Base-by-base conservation (phyloP, 768 basidiomycete genomes). In the Rhizopogon rudus region DNA sequence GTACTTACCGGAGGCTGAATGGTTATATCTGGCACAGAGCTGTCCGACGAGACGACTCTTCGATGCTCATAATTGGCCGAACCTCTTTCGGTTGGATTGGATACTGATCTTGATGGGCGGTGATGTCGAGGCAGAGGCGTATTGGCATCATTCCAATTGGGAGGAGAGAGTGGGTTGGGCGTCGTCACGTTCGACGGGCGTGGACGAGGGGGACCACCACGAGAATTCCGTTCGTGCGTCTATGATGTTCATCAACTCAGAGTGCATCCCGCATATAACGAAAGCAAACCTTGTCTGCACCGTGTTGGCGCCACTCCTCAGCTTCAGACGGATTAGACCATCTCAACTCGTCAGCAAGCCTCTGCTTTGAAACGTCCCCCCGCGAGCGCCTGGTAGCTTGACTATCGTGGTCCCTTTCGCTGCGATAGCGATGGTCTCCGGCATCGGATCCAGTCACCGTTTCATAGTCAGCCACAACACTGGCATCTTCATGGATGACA, bases 341-440 rank as follows among this genome's bases (percentile, higher is more conserved):
- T 39, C 71, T 62, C 29, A 74, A 45, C n/a, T 66, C 67, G 17
- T 73, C 73, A 17, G 71, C 71, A 8, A 73, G 52, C 16, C 58
- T 53, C 13, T 73, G 71, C 6, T 65, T 73, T 28, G 61, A 33
- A 43, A 44, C 58, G 6, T 65, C 62, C 13, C 51, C 60, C 9
- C 53, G 59, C 3, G 45, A 46, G 20, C 40, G 43, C 22, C 56
- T 28, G 0, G 59, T 58, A 20, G 65, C 69, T 16, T 51, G 57
- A 4, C 62, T 62, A 17, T 25, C 25, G 25, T 25, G 25, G 25
- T 57, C 55, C 17, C 54, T 59, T 20, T 58, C 49, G 0, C 57
- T 43, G 16, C 37, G 46, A 16, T 37, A 20, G 48, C 37, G 22
- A 37, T 25, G 48, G 6, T 57, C 57, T 14, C 63, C 61, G 13